Conservation (phyloP, 139 green algal species). For the Coelastrella sp. region DNA sequence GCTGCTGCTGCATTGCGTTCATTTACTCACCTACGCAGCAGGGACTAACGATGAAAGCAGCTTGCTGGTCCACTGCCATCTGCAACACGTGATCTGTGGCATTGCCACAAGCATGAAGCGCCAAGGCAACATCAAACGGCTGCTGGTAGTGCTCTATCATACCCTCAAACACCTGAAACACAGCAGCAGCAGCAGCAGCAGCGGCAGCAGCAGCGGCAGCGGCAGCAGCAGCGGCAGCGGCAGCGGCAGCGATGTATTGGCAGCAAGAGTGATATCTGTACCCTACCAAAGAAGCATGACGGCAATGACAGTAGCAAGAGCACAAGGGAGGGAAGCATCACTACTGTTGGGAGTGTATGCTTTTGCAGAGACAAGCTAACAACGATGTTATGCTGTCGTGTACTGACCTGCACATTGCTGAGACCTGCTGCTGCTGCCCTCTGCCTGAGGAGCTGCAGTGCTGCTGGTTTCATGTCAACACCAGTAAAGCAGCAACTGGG, state of each 20-base stretch:
- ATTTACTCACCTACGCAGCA: slow-evolving; percentile 79
- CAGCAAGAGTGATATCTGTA: too few relatives aligned
- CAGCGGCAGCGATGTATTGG: too few relatives aligned
- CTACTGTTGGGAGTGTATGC: too few relatives aligned
- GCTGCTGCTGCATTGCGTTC: not conserved
- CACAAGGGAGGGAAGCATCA: too few relatives aligned
- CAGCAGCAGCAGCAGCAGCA: too few relatives aligned
- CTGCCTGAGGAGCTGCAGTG: slow-evolving; percentile 64
- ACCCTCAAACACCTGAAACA: slow-evolving; percentile 40
- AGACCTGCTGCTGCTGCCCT: slow-evolving; percentile 63
- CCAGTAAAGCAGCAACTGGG: slow-evolving; percentile 66
- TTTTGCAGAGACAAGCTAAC: not conserved
- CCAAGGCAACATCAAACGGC: slow-evolving; percentile 76
- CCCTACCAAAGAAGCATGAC: too few relatives aligned
- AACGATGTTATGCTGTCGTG: not conserved
- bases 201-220: too few relatives aligned
- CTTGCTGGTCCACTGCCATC: slow-evolving; percentile 54
- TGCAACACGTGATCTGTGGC: slow-evolving; percentile 77
- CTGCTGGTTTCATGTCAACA: slow-evolving; percentile 80
- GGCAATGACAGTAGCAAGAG: too few relatives aligned
- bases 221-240: too few relatives aligned
- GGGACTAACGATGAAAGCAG: slow-evolving; percentile 75
- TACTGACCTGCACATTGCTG: slow-evolving; percentile 56
- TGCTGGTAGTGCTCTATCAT: slow-evolving; percentile 68
- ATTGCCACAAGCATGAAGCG: slow-evolving; percentile 84